Evolutionary conservation across 768 basidiomycete genomes (phyloP).

Genomic region (Suillus occidentalis): DNA sequence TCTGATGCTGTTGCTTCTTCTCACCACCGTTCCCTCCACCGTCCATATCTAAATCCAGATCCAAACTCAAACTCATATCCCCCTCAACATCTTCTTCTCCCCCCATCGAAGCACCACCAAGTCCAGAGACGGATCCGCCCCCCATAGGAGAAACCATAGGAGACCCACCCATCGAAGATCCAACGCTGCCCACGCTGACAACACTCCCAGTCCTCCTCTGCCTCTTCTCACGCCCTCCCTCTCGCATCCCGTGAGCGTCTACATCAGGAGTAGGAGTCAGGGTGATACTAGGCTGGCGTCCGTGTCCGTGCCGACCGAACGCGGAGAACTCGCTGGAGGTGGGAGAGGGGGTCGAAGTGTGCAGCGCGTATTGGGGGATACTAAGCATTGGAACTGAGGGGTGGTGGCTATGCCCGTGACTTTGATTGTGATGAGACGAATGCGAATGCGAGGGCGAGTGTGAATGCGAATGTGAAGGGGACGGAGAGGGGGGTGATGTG

Average conservation of each 20-base stretch:
- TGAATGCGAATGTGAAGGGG: neutral
- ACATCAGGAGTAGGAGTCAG: conserved; percentile 25
- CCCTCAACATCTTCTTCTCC: conserved; percentile 12
- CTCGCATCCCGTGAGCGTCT: conserved; percentile 10
- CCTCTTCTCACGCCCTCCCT: conserved; percentile 25
- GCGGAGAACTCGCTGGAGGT: conserved; percentile 23
- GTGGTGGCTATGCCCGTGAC: conserved; percentile 10
- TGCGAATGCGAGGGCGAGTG: conserved; percentile 16
- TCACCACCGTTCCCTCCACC: conserved; percentile 11
- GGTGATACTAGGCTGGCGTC: conserved; percentile 31
- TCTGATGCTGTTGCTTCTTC: conserved; percentile 19
- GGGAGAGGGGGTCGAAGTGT: conserved; percentile 30
- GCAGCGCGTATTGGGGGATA: conserved; percentile 23
- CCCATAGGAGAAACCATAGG: neutral
- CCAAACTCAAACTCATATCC: conserved; percentile 26
- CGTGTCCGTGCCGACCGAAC: conserved; percentile 26
- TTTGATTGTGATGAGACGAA: neutral
- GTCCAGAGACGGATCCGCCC: conserved; percentile 6
- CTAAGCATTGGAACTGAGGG: conserved; percentile 32
- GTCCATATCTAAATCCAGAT: neutral
- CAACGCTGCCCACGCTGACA: neutral
- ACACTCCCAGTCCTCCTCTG: conserved; percentile 20
- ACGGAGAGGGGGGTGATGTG: conserved; percentile 57
- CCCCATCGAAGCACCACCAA: conserved; percentile 11
- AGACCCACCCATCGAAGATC: neutral